These are phyloP conservation scores for Sporisorium iseilematis-ciliati DNA, from an alignment of 1,284 basidiomycete species.

Conservation along the genomic window DNA sequence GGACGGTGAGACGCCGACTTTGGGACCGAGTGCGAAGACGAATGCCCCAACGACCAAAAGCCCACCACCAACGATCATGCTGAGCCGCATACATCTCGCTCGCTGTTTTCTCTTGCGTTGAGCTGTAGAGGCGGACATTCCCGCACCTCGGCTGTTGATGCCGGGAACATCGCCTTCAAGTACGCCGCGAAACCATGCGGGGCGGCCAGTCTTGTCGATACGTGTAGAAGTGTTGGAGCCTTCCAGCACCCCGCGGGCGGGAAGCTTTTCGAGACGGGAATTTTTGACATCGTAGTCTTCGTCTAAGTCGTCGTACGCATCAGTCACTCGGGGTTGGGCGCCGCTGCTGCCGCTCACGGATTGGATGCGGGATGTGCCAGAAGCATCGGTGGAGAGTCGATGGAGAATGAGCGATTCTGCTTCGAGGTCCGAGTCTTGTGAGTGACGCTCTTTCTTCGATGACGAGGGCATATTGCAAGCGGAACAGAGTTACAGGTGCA, in stretches of 20 bases:
- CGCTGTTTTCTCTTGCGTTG: slow-evolving; percentile 32
- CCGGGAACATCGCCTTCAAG: slow-evolving; percentile 45
- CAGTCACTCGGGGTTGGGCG: slow-evolving; percentile 31
- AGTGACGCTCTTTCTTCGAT: slow-evolving; percentile 29
- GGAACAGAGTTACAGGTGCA: neutral
- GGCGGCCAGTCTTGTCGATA: slow-evolving; percentile 61
- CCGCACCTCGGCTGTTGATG: slow-evolving; percentile 26
- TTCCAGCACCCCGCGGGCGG: slow-evolving; percentile 36
- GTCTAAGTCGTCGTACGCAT: slow-evolving; percentile 51
- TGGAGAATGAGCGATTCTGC: slow-evolving; percentile 54
- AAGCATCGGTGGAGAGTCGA: slow-evolving; percentile 42
- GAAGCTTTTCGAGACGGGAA: slow-evolving; percentile 32
- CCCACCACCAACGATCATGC: slow-evolving; percentile 24
- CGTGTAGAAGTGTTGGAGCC: slow-evolving; percentile 38
- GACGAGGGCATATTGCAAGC: slow-evolving; percentile 11
- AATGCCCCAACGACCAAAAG: slow-evolving; percentile 51
- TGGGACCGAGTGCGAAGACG: slow-evolving; percentile 57
- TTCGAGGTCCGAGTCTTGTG: slow-evolving; percentile 48
- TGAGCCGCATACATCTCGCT: slow-evolving; percentile 30
- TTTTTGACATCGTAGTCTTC: slow-evolving; percentile 30
- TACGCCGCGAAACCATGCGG: slow-evolving; percentile 53
- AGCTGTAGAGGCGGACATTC: slow-evolving; percentile 39
- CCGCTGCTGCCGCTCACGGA: slow-evolving; percentile 13
- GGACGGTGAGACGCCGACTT: slow-evolving; percentile 28
- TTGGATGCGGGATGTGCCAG: slow-evolving; percentile 30